Evolutionary conservation across 176 grass and related monocot species (phyloP).

Genomic region (Eleusine indica): DNA sequence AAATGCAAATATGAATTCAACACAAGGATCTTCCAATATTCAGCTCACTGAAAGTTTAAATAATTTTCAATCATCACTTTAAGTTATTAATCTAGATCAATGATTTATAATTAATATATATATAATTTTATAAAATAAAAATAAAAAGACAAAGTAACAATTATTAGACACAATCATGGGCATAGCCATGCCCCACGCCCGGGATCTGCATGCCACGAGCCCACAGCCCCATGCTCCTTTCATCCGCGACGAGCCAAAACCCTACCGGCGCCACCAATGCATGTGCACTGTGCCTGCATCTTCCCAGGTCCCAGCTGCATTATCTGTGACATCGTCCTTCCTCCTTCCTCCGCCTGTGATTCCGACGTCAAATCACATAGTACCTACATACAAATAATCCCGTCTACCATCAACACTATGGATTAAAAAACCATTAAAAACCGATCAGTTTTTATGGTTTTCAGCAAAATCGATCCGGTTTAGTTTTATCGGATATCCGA

Average conservation of each 20-base stretch:
- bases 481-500: too few species aligned
- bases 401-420: neutral
- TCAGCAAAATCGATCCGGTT: too few species aligned
- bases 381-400: too few species aligned
- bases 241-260: neutral
- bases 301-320: neutral
- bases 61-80: too few species aligned
- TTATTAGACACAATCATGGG: conserved; percentile 16
- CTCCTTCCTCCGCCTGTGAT: neutral
- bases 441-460: too few species aligned
- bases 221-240: neutral
- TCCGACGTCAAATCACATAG: neutral
- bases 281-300: conserved; percentile 2
- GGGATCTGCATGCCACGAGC: neutral
- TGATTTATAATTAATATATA: too few species aligned
- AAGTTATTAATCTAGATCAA: too few species aligned
- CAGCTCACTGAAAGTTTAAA: too few species aligned
- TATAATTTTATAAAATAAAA: too few species aligned
- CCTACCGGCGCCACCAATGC: neutral
- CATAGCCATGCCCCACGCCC: neutral
- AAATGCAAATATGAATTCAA: neutral
- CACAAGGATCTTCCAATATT: too few species aligned
- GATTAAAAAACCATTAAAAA: too few species aligned
- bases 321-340: neutral
- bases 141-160: neutral